phyloP scores from a whole-genome alignment of 441 rosid species.

The Adansonia rubrostipa region DNA sequence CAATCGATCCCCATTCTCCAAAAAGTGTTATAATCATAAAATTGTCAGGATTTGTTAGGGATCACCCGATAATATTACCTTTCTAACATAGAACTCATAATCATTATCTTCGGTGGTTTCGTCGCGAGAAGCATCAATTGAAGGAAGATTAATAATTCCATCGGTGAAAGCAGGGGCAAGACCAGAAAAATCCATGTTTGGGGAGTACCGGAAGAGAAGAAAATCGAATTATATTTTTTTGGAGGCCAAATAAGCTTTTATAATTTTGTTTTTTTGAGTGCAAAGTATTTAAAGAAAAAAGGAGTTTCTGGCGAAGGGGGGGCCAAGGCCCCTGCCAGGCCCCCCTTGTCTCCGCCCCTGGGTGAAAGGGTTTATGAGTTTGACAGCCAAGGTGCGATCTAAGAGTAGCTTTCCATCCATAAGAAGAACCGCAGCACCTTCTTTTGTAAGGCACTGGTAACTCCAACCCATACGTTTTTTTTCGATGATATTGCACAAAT shows the following conservation, averaged over 20 bases:
- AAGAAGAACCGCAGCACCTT: background rate
- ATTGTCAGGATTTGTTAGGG: background rate
- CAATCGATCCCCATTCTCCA: background rate
- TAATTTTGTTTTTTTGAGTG: too few relatives aligned
- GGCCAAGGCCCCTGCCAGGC: too few relatives aligned
- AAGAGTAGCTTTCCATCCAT: background rate
- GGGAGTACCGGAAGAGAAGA: too few relatives aligned
- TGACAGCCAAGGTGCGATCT: background rate
- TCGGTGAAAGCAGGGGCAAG: background rate
- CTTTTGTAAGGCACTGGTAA: background rate
- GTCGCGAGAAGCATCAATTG: background rate
- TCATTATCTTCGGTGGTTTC: background rate
- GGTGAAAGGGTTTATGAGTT: background rate
- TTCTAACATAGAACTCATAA: background rate
- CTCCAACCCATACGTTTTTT: background rate
- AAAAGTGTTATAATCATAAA: background rate
- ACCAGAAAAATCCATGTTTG: too few relatives aligned
- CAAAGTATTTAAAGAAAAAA: too few relatives aligned
- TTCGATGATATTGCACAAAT: background rate
- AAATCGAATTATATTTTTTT: too few relatives aligned
- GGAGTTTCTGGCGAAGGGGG: too few relatives aligned
- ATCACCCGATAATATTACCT: background rate
- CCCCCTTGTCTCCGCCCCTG: too few relatives aligned
- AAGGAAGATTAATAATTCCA: background rate
- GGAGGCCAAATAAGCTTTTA: too few relatives aligned